phyloP scores from a whole-genome alignment of 371 early-diverging fungal genomes.

The Syncephalis fuscata region DNA sequence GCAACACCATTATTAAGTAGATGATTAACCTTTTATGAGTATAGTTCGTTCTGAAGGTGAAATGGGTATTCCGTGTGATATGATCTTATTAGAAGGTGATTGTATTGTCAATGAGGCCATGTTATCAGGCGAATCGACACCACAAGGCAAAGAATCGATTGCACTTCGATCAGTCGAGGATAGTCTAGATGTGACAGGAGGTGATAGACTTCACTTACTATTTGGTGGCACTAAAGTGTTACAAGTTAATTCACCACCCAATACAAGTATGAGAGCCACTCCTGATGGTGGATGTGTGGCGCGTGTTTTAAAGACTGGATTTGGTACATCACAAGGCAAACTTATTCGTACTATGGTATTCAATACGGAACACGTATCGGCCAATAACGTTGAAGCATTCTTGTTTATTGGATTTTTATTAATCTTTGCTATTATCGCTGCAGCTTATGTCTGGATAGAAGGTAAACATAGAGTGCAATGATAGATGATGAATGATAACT shows the following conservation, averaged over 20 bases:
- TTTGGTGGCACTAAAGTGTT: conserved; percentile 97
- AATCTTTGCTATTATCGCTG: conserved; percentile 90
- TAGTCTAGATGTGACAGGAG: conserved; percentile 55
- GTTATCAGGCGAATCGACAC: conserved; percentile 99
- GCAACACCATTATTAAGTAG: background rate
- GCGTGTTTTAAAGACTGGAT: conserved; percentile 87
- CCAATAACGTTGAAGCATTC: conserved; percentile 95
- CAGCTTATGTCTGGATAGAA: conserved; percentile 86
- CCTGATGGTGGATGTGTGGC: conserved; percentile 89
- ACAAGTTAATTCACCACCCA: conserved; percentile 67
- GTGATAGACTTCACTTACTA: conserved; percentile 67
- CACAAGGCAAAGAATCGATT: conserved; percentile 87
- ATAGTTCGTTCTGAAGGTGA: conserved; percentile 68
- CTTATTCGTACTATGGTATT: conserved; percentile 98
- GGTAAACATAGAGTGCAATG: conserved; percentile 20
- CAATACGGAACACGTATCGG: conserved; percentile 91
- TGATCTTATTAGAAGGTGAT: conserved; percentile 84
- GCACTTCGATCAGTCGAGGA: conserved; percentile 58
- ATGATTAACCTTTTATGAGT: background rate
- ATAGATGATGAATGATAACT: background rate
- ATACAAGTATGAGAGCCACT: conserved; percentile 16
- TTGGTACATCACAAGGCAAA: conserved; percentile 97
- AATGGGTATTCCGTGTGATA: conserved; percentile 91
- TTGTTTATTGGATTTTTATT: conserved; percentile 96
- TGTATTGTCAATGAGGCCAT: conserved; percentile 99